Percentiles rank a stretch among this genome's conserved stretches.
Conservation (phyloP, 495 filamentous ascomycete species). For the Friedmanniomyces endolithicus region DNA sequence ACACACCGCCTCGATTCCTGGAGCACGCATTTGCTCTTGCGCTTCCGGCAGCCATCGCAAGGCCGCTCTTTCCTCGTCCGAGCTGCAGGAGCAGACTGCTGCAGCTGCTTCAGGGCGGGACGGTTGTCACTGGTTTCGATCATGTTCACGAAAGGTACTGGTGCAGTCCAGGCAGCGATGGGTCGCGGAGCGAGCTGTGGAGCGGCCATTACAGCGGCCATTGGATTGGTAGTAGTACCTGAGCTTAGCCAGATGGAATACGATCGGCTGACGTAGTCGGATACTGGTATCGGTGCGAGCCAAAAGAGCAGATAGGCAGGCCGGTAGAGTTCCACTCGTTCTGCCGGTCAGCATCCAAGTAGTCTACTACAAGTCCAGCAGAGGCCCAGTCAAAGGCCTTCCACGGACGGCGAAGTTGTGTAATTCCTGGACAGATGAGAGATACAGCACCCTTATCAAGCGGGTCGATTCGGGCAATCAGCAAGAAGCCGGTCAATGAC, state of each 20-base stretch:
- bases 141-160: slow-evolving; percentile 20
- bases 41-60: slow-evolving; percentile 69
- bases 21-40: slow-evolving; percentile 84
- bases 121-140: slow-evolving; percentile 25
- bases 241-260: not conserved
- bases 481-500: not conserved
- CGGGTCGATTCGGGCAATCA: not conserved
- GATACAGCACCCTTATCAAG: not conserved
- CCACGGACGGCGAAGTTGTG: not conserved
- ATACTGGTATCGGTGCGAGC: not conserved
- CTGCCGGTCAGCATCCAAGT: not conserved
- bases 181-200: slow-evolving; percentile 28
- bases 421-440: not conserved
- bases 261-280: not conserved
- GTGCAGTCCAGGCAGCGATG: slow-evolving; percentile 22
- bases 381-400: not conserved
- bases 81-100: slow-evolving; percentile 6
- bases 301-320: not conserved
- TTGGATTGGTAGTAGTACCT: slow-evolving; percentile 2
- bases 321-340: not conserved
- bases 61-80: slow-evolving; percentile 14
- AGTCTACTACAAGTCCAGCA: not conserved
- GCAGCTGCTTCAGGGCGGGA: slow-evolving; percentile 20
- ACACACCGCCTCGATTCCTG: slow-evolving; percentile 66
- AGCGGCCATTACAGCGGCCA: slow-evolving; percentile 30